Conservation (phyloP, 2,329 filamentous ascomycete species). For the Didymella pinodella region DNA sequence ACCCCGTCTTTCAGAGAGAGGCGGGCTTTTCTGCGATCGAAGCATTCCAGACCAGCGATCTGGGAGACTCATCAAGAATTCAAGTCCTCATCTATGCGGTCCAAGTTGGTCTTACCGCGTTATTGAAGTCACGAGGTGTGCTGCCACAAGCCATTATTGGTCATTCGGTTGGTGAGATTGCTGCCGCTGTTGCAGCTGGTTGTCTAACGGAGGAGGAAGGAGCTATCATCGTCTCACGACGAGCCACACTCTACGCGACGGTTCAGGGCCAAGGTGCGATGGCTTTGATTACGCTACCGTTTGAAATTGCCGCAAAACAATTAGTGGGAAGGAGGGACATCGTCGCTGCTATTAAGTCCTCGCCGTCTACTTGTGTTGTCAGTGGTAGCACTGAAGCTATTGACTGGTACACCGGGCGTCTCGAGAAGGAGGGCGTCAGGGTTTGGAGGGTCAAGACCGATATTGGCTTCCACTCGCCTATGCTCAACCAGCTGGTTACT, state of each 20-base stretch:
- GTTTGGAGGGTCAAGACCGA: slow-evolving; percentile 51
- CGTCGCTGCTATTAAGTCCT: slow-evolving; percentile 48
- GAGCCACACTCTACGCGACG: slow-evolving; percentile 45
- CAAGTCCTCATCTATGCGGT: slow-evolving; percentile 51
- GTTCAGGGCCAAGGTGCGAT: slow-evolving; percentile 46
- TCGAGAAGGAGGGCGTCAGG: slow-evolving; percentile 40
- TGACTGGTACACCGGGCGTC: slow-evolving; percentile 26
- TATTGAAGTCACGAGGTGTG: slow-evolving; percentile 45
- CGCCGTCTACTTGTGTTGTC: slow-evolving; percentile 49
- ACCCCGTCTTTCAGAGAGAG: slow-evolving; percentile 31
- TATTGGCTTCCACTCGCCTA: slow-evolving; percentile 54
- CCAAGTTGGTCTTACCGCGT: slow-evolving; percentile 45
- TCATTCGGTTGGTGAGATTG: slow-evolving; percentile 55
- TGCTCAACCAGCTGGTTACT: slow-evolving; percentile 43
- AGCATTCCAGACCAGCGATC: slow-evolving; percentile 26
- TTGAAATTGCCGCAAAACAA: slow-evolving; percentile 33
- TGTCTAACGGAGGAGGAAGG: slow-evolving; percentile 48
- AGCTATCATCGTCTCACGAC: slow-evolving; percentile 45
- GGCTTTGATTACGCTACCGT: slow-evolving; percentile 46
- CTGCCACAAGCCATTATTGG: slow-evolving; percentile 51
- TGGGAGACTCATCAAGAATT: slow-evolving; percentile 39
- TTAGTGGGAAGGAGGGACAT: slow-evolving; percentile 36
- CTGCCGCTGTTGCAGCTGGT: slow-evolving; percentile 43
- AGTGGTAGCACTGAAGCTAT: slow-evolving; percentile 38
- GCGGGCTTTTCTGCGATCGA: slow-evolving; percentile 29